Conservation (phyloP, 148 eudicot species). For the Talinum fruticosum region DNA sequence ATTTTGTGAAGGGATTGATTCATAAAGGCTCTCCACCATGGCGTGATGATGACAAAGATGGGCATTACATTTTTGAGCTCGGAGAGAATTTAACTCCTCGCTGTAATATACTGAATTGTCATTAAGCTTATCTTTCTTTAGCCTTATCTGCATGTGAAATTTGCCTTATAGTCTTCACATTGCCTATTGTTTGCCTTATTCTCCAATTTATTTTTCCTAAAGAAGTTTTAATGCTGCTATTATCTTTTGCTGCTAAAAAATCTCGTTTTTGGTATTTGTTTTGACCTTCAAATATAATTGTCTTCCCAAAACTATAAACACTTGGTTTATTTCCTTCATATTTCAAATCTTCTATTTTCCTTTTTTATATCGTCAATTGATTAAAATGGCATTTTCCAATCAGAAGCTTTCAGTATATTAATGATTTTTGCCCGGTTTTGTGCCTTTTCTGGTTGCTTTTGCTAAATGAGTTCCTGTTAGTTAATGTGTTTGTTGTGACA, state of each 20-base stretch:
- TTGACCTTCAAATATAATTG: background rate
- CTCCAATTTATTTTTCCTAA: background rate
- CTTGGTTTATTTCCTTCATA: background rate
- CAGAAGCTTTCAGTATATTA: background rate
- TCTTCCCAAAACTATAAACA: background rate
- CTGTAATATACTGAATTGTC: conserved; percentile 56
- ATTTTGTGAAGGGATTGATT: conserved; percentile 68
- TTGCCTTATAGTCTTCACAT: background rate
- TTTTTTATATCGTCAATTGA: background rate
- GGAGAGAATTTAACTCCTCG: conserved; percentile 97
- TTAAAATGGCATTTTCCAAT: background rate
- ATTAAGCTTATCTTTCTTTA: conserved; percentile 29
- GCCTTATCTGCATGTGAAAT: conserved; percentile 11
- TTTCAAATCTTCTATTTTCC: conserved; percentile 1
- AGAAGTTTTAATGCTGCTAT: background rate
- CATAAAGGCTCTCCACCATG: conserved; percentile 94
- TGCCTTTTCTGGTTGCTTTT: background rate
- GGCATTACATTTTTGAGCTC: conserved; percentile 93
- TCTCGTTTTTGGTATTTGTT: background rate
- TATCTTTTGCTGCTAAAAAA: background rate
- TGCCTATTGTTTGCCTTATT: background rate
- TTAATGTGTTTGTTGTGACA: conserved; percentile 6
- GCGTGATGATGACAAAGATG: conserved; percentile 99
- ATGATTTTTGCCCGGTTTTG: background rate
- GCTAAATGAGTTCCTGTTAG: background rate